Conservation (phyloP, 345 rosid genomes). For the Eucalyptus curtisii region DNA sequence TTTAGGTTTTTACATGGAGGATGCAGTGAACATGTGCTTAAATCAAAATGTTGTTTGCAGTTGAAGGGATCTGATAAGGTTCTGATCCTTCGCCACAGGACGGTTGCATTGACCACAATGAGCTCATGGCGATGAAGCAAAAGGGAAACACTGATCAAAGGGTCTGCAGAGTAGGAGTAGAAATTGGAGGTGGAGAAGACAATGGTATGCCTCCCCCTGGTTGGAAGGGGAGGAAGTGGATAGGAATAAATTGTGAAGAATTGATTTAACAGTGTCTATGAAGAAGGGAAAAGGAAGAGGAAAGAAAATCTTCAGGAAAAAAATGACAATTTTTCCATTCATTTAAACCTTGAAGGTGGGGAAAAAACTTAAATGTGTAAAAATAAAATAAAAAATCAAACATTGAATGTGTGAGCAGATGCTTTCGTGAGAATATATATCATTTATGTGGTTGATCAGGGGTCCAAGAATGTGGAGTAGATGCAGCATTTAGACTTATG, state of each 20-base stretch:
- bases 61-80: background rate
- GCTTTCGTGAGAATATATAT: background rate
- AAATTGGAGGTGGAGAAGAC: background rate
- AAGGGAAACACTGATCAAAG: slow-evolving; percentile 21
- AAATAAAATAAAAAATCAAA: background rate
- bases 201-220: background rate
- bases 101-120: slow-evolving; percentile 50
- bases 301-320: background rate
- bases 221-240: background rate
- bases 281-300: background rate
- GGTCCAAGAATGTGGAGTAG: background rate
- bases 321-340: background rate
- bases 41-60: background rate
- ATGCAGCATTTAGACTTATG: background rate
- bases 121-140: slow-evolving; percentile 56
- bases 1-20: background rate
- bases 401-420: background rate
- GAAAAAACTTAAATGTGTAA: too few relatives aligned
- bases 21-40: background rate
- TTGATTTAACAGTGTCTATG: background rate
- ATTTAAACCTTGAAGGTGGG: background rate
- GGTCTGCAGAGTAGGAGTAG: background rate
- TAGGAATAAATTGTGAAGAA: background rate
- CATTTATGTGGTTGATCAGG: background rate
- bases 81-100: slow-evolving; percentile 17